Base-by-base conservation (phyloP, 2,329 filamentous ascomycete species). In the Fusarium bulbicola region DNA sequence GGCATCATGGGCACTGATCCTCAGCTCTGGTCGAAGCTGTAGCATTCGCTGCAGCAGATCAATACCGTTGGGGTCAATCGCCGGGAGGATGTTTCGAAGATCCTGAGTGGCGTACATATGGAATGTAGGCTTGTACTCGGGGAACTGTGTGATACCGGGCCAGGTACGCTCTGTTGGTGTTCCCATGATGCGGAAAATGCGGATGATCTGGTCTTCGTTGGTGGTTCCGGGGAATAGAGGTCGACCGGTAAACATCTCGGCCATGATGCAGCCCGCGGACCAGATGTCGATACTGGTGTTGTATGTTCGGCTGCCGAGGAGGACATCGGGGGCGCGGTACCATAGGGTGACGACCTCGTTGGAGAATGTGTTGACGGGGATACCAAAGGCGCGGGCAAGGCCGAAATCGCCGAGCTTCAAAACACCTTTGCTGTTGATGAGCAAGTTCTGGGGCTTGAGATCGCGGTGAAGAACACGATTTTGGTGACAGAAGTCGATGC, bases 241-340 rank as follows among this genome's bases (percentile, higher is more conserved):
- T 24, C 96, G 90, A 8, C 96, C 96, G 0, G 95, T 98, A 83
- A 97, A 98, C 95, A 99, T 98, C 84, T 99, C 96, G 15, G 96
- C 96, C 96, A 99, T 98, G 86, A 99, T 99, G 83, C 96, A 99
- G 63, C 96, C 96, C 12, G 96, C 96, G 12, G 94, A 97, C 96
- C 96, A 99, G 81, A 99, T 98, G 80, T 99, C 96, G 82, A 99
- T 98, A 84, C 94, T 97, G n/a, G 96, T 99, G 84, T 97, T 99
- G 86, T 99, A 99, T 28, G 96, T 98, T 74, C 96, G 88, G 78
- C 93, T 96, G 59, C 96, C 96, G 50, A 99, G 89, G 58, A 99
- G 89, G 52, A 99, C 96, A 78, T 99, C 96, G 1, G 96, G 96
- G 2, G 96, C 96, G 47, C 96, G 93, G 82, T 99, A 99, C 95